Conservation (phyloP, 2,329 filamentous ascomycete species). For the Aspergillus alliaceus region DNA sequence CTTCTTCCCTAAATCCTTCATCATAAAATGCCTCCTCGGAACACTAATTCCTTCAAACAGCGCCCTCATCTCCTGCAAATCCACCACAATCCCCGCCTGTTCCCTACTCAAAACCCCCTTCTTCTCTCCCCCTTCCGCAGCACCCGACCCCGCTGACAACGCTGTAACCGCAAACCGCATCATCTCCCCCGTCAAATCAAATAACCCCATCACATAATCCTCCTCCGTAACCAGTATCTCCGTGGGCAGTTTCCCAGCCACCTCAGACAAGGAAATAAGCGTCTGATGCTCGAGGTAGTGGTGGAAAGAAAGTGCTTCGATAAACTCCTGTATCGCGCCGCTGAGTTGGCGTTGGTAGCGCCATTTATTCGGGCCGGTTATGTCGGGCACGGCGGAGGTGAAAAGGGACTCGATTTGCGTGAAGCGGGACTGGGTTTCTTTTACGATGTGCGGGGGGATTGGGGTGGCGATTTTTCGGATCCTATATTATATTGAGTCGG, state of each 20-base stretch:
- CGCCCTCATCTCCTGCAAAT: constrained; percentile 76
- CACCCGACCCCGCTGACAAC: constrained; percentile 67
- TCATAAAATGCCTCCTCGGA: constrained; percentile 53
- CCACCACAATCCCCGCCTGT: constrained; percentile 70
- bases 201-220: constrained; percentile 88
- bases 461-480: constrained; percentile 42
- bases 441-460: constrained; percentile 66
- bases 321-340: constrained; percentile 83
- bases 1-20: constrained; percentile 72
- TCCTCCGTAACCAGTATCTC: constrained; percentile 69
- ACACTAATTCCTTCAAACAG: constrained; percentile 72
- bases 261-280: constrained; percentile 68
- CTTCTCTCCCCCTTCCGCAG: constrained; percentile 27
- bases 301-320: constrained; percentile 85
- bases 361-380: constrained; percentile 75
- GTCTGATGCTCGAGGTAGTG: constrained; percentile 80
- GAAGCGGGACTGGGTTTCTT: constrained; percentile 69
- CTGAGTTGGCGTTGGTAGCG: constrained; percentile 79
- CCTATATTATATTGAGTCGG: too few species aligned
- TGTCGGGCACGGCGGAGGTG: constrained; percentile 65
- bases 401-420: constrained; percentile 71
- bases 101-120: constrained; percentile 3
- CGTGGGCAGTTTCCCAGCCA: constrained; percentile 45
- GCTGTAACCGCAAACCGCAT: constrained; percentile 94
- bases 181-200: constrained; percentile 91